Base-by-base conservation (phyloP, 1,284 basidiomycete species). In the Pseudozyma pruni region DNA sequence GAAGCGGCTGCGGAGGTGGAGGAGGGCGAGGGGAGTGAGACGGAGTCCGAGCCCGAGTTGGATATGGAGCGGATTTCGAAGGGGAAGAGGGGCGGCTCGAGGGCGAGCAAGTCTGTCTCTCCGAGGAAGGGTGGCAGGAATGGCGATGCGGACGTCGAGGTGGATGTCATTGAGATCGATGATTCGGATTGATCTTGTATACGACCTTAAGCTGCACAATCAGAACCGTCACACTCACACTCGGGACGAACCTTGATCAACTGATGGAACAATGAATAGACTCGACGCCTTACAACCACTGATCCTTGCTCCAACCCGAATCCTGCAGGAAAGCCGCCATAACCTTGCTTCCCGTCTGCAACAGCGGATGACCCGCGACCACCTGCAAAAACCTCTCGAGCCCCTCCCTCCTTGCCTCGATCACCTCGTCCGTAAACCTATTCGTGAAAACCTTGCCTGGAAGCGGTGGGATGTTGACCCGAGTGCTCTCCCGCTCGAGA, bases 311-410 rank as follows among this genome's bases (percentile, higher is more conserved):
- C 73, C 73, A 78, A 17, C 75, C 76, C n/a, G 72, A 76, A 78
- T 86, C 83, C 57, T 98, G 95, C 42, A 98, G 85, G 85, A 98
- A 98, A 8, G 94, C 94, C 72, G 93, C 94, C 16, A 98, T 86
- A 8, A 98, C 94, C 83, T 98, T 98, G 84, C 92, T 94, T 33
- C 95, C 95, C 0, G 95, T 98, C 92, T 98, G 95, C 20, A 98
- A 85, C 59, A 98, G 86, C 1, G 95, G 95, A 83, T 98, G 96
- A 0, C 95, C 96, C 0, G 95, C 95, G 39, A 98, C 96, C 70
- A 98, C 90, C 78, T 92, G 93, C 77, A 98, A 84, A 85, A 98
- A 98, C 37, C 95, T 86, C 85, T 98, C 95, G 32, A 98, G 85
- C 0, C 96, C 95, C 80, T 98, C 94, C 61, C 94, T 86, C 61